Conservation (phyloP, 768 basidiomycete species). For the Hebeloma cylindrosporum region DNA sequence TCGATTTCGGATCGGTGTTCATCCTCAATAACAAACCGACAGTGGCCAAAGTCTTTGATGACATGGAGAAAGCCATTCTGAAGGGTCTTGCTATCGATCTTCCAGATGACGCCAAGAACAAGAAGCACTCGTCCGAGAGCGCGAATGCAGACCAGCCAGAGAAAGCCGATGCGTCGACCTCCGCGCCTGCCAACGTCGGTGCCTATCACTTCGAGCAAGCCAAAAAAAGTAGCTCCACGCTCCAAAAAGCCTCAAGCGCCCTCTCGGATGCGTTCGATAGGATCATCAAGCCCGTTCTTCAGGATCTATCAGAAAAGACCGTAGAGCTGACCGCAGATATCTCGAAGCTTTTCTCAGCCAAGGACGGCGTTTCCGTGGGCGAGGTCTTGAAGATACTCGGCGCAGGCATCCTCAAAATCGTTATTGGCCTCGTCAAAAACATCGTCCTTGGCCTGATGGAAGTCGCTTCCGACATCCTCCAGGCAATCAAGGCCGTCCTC, state of each 20-base stretch:
- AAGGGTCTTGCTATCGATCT: not conserved
- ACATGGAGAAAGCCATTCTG: not conserved
- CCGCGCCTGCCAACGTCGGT: slow-evolving; percentile 1
- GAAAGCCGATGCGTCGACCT: not conserved
- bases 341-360: not conserved
- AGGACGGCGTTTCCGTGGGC: not conserved
- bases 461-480: not conserved
- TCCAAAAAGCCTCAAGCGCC: not conserved
- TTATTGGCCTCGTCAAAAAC: not conserved
- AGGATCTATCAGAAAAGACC: not conserved
- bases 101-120: not conserved
- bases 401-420: slow-evolving; percentile 1
- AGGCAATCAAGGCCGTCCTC: not conserved
- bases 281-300: not conserved
- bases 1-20: not conserved
- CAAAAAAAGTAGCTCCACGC: not conserved
- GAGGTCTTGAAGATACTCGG: not conserved
- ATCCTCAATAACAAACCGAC: not conserved
- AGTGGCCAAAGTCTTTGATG: not conserved
- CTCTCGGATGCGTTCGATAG: not conserved
- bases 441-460: not conserved
- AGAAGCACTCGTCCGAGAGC: not conserved
- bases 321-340: not conserved
- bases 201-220: slow-evolving; percentile 1
- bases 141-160: not conserved